Percentiles rank a stretch among this genome's conserved stretches.
These are phyloP conservation scores for Tagetes erecta DNA, from an alignment of 129 eudicot genomes.

Conservation along the genomic window DNA sequence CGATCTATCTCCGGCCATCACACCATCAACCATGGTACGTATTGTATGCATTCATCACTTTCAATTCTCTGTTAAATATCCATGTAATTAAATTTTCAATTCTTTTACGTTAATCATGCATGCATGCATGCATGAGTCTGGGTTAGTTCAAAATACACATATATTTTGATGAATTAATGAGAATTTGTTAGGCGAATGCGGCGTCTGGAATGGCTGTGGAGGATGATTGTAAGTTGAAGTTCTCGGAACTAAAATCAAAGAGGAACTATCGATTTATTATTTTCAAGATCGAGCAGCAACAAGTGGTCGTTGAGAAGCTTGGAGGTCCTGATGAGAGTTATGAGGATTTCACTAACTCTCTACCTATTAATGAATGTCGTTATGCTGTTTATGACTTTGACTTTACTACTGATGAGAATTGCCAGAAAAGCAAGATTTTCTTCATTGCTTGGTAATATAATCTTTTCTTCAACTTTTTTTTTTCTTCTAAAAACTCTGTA, in stretches of 20 bases:
- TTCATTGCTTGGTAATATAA: slow-evolving; percentile 79
- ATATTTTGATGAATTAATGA: neutral
- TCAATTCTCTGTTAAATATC: neutral
- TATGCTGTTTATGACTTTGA: slow-evolving; percentile 90
- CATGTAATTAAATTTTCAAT: neutral
- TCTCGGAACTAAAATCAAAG: slow-evolving; percentile 71
- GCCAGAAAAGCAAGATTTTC: slow-evolving; percentile 94
- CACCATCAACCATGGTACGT: slow-evolving; percentile 41
- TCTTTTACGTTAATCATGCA: slow-evolving; percentile 13
- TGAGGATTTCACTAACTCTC: slow-evolving; percentile 72
- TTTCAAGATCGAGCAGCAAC: slow-evolving; percentile 67
- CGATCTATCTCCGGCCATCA: slow-evolving; percentile 15
- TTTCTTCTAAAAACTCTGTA: too few species aligned
- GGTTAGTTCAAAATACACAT: neutral
- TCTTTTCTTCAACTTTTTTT: neutral
- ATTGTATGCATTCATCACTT: neutral
- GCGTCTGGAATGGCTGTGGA: slow-evolving; percentile 59
- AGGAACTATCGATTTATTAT: slow-evolving; percentile 66
- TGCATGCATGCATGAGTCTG: neutral
- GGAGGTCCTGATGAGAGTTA: slow-evolving; percentile 66
- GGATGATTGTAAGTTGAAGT: slow-evolving; percentile 86
- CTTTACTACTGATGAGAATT: slow-evolving; percentile 74
- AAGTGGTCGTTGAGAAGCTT: slow-evolving; percentile 80
- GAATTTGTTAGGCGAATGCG: slow-evolving; percentile 46
- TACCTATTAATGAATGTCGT: slow-evolving; percentile 83